Evolutionary conservation across 345 rosid genomes (phyloP), one percentile per base, ranked within the genome.

Genomic region (Eucalyptus tenuipes): DNA sequence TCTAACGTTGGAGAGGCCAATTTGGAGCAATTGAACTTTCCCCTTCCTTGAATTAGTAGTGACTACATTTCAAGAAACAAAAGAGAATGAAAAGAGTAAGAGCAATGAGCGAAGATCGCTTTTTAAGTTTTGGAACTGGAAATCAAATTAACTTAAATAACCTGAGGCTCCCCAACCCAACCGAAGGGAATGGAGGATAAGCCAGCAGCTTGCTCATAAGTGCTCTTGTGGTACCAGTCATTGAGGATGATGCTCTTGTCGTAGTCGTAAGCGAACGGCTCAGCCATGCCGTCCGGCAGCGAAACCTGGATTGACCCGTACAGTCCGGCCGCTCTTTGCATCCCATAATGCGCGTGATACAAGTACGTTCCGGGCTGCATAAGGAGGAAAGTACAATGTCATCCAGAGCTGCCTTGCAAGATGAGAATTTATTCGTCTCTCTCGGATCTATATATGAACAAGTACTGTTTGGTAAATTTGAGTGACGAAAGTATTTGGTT

Each of bases 161-260:
- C 98, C 93, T 95, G 92, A 92, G 99, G 98, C 89, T 97, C 99
- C 4, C 91, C 93, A 31, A 97, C 96, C 98, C 98, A 97, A n/a
- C 40, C 89, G 86, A 96, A 97, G 64, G 93, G 89, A 48, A 87
- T 87, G 29, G 97, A 91, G 53, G 96, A 91, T 71, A 97, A 91
- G 86, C 96, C 98, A 2, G 91, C 89, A 17, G 95, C 92, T 88
- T 93, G 94, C 86, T 96, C 99, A 6, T 91, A 92, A 79, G 95
- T 79, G 88, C 95, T 92, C 55, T 93, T 93, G 88, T 97, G 99
- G 90, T 92, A 97, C 99, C 98, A 97, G 88, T 97, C 98, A 49
- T 89, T 94, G 52, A 97, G 93, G 87, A 97, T 93, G 88, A 97
- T 90, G 90, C 93, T 95, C 57, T 92, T 86, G 89, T 97, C 98